Percentiles rank a stretch among this genome's conserved stretches.
phyloP scores from a whole-genome alignment of 345 rosid genomes.

The Mangifera indica region DNA sequence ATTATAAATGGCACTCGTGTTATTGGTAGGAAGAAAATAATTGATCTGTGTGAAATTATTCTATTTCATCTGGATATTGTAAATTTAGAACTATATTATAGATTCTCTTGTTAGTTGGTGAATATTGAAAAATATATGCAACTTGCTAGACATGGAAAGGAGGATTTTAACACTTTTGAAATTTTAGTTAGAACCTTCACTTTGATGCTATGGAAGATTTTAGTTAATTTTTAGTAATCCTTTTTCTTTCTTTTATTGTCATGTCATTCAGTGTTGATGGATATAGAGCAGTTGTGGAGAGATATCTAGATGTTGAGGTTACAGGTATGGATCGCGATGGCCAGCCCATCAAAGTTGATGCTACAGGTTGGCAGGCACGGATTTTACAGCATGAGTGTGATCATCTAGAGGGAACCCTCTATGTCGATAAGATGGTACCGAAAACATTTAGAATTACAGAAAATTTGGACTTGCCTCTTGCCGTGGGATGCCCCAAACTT shows the following conservation, averaged over 20 bases:
- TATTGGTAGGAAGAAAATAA: neutral
- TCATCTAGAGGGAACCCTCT: constrained; percentile 83
- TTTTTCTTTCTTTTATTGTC: neutral
- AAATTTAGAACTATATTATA: neutral
- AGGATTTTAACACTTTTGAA: neutral
- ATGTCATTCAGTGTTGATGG: constrained; percentile 62
- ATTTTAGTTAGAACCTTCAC: neutral
- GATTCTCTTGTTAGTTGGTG: neutral
- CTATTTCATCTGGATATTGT: neutral
- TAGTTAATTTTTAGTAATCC: constrained; percentile 3
- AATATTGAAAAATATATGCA: neutral
- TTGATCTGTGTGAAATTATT: neutral
- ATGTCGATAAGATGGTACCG: constrained; percentile 80
- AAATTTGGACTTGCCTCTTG: constrained; percentile 79
- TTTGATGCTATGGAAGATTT: neutral
- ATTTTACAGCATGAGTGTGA: constrained; percentile 90
- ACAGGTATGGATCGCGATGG: constrained; percentile 68
- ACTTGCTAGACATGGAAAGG: neutral
- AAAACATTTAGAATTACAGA: constrained; percentile 76
- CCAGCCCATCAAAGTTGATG: constrained; percentile 57
- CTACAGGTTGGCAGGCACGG: constrained; percentile 95
- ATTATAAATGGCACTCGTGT: neutral
- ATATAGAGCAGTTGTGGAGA: constrained; percentile 81
- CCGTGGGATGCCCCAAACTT: constrained; percentile 74
- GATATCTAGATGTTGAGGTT: constrained; percentile 77